Conservation (phyloP, 2,329 filamentous ascomycete genomes). For the Stagonosporopsis cucurbitacearum region DNA sequence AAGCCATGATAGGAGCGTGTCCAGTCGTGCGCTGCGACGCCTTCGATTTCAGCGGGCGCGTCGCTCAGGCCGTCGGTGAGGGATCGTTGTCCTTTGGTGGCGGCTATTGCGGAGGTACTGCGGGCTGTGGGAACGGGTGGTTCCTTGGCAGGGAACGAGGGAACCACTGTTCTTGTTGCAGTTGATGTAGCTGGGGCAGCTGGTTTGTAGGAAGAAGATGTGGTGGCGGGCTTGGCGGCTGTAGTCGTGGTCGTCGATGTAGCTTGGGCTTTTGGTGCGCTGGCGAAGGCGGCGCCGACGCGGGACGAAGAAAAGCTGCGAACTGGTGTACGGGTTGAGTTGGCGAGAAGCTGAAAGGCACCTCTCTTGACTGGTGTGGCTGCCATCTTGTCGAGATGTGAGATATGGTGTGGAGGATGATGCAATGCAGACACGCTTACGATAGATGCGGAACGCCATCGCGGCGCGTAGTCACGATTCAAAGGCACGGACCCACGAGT, state of each 20-base stretch:
- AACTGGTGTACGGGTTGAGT: constrained; percentile 22
- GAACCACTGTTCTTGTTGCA: constrained; percentile 34
- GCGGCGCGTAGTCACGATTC: constrained; percentile 15
- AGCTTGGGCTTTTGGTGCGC: constrained; percentile 27
- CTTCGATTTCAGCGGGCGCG: constrained; percentile 58
- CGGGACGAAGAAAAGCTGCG: constrained; percentile 34
- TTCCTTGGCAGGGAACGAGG: constrained; percentile 39
- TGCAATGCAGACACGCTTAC: constrained; percentile 7
- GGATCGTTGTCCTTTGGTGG: constrained; percentile 43
- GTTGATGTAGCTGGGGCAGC: constrained; percentile 20
- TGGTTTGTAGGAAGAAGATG: constrained; percentile 12
- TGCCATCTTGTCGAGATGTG: constrained; percentile 27
- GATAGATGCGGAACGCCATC: constrained; percentile 7
- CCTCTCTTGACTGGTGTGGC: constrained; percentile 26
- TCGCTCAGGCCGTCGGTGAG: constrained; percentile 58
- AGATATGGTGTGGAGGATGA: background rate
- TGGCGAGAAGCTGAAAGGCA: constrained; percentile 27
- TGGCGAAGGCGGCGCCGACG: constrained; percentile 33
- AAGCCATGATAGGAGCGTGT: constrained; percentile 82
- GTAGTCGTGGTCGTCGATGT: constrained; percentile 20
- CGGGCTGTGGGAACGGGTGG: constrained; percentile 44
- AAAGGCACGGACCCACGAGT: constrained; percentile 4
- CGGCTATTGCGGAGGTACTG: constrained; percentile 35
- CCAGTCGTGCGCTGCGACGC: constrained; percentile 74
- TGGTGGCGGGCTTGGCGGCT: constrained; percentile 24